Evolutionary conservation across 2,329 filamentous ascomycete genomes (phyloP).

Genomic region (Fusarium solani-melongenae): DNA sequence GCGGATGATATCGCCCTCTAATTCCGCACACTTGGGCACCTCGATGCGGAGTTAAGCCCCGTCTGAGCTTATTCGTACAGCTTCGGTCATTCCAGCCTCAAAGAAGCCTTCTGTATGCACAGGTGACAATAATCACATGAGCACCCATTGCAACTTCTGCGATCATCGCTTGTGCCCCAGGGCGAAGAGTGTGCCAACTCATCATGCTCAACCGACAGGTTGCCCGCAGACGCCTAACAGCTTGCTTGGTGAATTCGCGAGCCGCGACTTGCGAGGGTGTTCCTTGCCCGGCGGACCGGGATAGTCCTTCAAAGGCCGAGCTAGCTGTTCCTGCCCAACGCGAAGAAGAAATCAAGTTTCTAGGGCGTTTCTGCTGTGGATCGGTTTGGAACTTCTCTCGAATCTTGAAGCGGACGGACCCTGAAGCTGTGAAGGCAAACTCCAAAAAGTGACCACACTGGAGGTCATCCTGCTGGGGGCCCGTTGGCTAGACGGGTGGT

Average conservation of each 20-base stretch:
- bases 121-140: slow-evolving; percentile 30
- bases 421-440: not conserved
- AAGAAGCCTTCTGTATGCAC: not conserved
- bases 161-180: slow-evolving; percentile 11
- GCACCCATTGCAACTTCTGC: not conserved
- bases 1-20: slow-evolving; percentile 6
- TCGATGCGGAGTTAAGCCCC: slow-evolving; percentile 2
- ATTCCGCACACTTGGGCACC: not conserved
- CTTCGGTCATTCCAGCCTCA: not conserved
- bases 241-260: slow-evolving; percentile 12
- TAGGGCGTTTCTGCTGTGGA: slow-evolving; percentile 23
- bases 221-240: slow-evolving; percentile 6
- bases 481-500: not conserved
- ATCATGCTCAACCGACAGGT: slow-evolving; percentile 20
- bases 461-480: not conserved
- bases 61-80: slow-evolving; percentile 2
- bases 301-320: slow-evolving; percentile 25
- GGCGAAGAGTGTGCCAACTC: slow-evolving; percentile 27
- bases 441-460: slow-evolving; percentile 3
- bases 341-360: slow-evolving; percentile 36
- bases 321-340: slow-evolving; percentile 36
- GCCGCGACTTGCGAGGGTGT: slow-evolving; percentile 23
- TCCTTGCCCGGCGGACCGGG: slow-evolving; percentile 27
- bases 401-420: slow-evolving; percentile 4
- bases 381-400: slow-evolving; percentile 9